phyloP scores from a whole-genome alignment of 768 basidiomycete genomes.

The Imleria badia region DNA sequence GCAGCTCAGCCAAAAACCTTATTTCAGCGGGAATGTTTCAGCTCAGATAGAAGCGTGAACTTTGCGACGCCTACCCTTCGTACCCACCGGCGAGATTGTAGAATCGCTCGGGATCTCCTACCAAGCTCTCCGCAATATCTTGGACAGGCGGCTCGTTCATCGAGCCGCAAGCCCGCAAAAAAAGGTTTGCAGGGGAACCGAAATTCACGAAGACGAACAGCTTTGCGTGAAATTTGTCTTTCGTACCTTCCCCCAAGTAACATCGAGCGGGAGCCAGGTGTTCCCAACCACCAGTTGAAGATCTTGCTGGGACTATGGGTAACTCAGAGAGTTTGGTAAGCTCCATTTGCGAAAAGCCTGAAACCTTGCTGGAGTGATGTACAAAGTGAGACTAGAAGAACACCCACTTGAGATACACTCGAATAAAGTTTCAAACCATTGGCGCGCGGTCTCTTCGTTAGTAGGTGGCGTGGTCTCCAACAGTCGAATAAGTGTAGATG shows the following conservation, averaged over 20 bases:
- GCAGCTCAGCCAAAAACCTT: constrained; percentile 77
- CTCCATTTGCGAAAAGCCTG: constrained; percentile 57
- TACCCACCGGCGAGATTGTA: constrained; percentile 64
- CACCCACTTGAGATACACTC: constrained; percentile 53
- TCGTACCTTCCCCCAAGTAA: constrained; percentile 54
- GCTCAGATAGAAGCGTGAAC: not conserved
- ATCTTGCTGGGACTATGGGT: constrained; percentile 46
- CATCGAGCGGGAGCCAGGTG: constrained; percentile 62
- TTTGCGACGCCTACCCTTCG: constrained; percentile 47
- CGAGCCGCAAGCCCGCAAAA: constrained; percentile 82
- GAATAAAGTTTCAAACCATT: constrained; percentile 66
- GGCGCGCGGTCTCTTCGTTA: constrained; percentile 48
- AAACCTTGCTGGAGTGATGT: not conserved
- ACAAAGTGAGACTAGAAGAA: not conserved
- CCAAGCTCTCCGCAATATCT: constrained; percentile 66
- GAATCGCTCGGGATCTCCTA: constrained; percentile 65
- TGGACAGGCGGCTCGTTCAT: constrained; percentile 80
- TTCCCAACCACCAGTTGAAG: not conserved
- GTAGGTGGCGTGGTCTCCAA: constrained; percentile 56
- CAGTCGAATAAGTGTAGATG: constrained; percentile 51
- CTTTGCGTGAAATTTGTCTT: constrained; percentile 66
- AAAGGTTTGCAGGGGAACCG: constrained; percentile 71
- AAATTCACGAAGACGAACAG: constrained; percentile 88
- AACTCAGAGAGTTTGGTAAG: constrained; percentile 52
- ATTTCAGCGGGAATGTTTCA: not conserved